Evolutionary conservation across 2,329 filamentous ascomycete genomes (phyloP).

Genomic region (Myriosclerotinia scirpicola): DNA sequence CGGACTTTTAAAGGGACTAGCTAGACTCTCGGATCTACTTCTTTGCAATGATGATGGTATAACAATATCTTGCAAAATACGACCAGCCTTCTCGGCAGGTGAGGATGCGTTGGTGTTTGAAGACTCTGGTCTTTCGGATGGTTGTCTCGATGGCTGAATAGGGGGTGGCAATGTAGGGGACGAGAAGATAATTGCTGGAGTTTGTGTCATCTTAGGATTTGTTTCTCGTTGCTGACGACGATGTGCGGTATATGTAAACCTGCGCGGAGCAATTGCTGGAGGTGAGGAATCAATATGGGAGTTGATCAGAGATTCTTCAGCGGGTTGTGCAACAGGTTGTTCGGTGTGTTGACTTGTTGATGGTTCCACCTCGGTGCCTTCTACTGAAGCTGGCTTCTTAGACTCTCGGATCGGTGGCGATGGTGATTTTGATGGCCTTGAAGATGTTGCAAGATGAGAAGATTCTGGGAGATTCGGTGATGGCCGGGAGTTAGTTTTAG

Average conservation of each 20-base stretch:
- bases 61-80: conserved; percentile 39
- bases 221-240: conserved; percentile 35
- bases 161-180: conserved; percentile 40
- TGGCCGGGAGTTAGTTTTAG: background rate
- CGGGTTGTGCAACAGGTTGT: conserved; percentile 6
- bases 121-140: conserved; percentile 21
- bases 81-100: conserved; percentile 39
- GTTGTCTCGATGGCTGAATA: conserved; percentile 29
- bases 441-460: conserved; percentile 28
- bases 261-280: conserved; percentile 35
- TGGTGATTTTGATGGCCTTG: conserved; percentile 39
- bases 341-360: background rate
- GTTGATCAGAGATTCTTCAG: conserved; percentile 29
- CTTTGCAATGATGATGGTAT: conserved; percentile 38
- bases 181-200: conserved; percentile 40
- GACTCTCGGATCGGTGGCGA: conserved; percentile 31
- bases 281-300: conserved; percentile 40
- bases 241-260: conserved; percentile 38
- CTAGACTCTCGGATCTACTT: conserved; percentile 39
- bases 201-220: conserved; percentile 34
- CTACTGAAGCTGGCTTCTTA: conserved; percentile 10
- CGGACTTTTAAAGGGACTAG: conserved; percentile 42
- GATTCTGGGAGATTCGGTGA: conserved; percentile 15
- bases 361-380: background rate
- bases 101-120: conserved; percentile 30